Percentiles rank a stretch among this genome's conserved stretches.
Conservation (phyloP, 2,329 filamentous ascomycete genomes). For the Botrytis tulipae region DNA sequence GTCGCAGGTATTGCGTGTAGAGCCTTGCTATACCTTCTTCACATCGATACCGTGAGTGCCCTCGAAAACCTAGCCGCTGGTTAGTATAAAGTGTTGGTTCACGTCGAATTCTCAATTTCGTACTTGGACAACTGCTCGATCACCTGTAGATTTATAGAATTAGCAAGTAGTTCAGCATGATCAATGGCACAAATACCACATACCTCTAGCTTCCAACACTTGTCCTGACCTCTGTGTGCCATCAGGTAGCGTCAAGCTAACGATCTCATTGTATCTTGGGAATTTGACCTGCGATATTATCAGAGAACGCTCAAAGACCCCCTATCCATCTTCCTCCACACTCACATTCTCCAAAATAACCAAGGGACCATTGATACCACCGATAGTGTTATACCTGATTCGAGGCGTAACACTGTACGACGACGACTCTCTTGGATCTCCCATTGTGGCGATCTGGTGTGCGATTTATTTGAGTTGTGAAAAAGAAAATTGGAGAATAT, state of each 20-base stretch:
- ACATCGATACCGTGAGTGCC: conserved; percentile 97
- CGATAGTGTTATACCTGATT: conserved; percentile 96
- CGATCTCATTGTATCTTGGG: conserved; percentile 96
- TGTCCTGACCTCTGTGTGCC: conserved; percentile 91
- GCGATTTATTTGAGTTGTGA: not conserved
- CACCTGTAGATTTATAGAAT: conserved; percentile 55
- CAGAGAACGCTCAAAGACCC: conserved; percentile 23
- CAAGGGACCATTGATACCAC: conserved; percentile 95
- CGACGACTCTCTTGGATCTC: conserved; percentile 41
- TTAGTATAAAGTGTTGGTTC: conserved; percentile 30
- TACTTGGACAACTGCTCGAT: conserved; percentile 93
- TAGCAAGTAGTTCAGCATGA: conserved; percentile 23
- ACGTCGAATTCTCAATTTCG: conserved; percentile 25
- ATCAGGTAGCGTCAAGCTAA: conserved; percentile 92
- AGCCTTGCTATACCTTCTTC: conserved; percentile 69
- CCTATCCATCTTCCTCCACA: conserved; percentile 26
- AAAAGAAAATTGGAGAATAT: not conserved
- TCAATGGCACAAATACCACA: conserved; percentile 18
- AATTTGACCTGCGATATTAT: conserved; percentile 78
- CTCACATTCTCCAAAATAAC: conserved; percentile 95
- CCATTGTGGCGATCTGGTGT: conserved; percentile 32
- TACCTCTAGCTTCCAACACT: conserved; percentile 96
- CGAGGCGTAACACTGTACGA: conserved; percentile 57
- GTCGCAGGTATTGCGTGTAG: not conserved
- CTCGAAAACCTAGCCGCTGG: conserved; percentile 76